Evolutionary conservation across 371 early-diverging fungal species (phyloP).

Genomic region (Apophysomyces sp.): DNA sequence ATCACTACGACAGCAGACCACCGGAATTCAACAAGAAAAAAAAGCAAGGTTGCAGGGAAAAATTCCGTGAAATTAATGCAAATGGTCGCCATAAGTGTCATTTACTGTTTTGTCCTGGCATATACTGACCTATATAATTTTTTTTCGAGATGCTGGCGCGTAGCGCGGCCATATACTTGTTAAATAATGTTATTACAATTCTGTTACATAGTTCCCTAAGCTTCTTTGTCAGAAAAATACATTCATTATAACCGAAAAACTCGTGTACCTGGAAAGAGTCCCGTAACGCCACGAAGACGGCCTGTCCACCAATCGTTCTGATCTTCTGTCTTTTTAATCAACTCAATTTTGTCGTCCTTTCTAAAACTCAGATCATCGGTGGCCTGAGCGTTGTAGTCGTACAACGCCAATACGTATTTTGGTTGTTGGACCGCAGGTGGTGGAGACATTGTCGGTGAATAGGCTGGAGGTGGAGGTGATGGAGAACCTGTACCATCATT

Average conservation of each 20-base stretch:
- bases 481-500: conserved; percentile 3
- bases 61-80: no score
- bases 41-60: no score
- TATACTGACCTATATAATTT: no score
- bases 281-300: conserved; percentile 47
- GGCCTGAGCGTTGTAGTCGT: conserved; percentile 71
- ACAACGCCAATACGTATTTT: conserved; percentile 57
- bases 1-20: no score
- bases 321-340: conserved; percentile 56
- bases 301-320: conserved; percentile 81
- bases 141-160: no score
- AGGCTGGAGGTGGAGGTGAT: conserved; percentile 9
- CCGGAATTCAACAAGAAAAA: no score
- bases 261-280: conserved; percentile 71
- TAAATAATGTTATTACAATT: neutral
- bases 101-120: no score
- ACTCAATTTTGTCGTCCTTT: conserved; percentile 66
- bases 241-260: no score
- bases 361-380: conserved; percentile 68
- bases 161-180: no score
- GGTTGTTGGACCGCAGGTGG: conserved; percentile 9
- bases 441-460: conserved; percentile 18
- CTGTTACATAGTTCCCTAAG: conserved; percentile 23
- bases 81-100: no score
- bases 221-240: no score